Conservation (phyloP, 371 early-diverging fungal genomes). For the Blakeslea trispora region DNA sequence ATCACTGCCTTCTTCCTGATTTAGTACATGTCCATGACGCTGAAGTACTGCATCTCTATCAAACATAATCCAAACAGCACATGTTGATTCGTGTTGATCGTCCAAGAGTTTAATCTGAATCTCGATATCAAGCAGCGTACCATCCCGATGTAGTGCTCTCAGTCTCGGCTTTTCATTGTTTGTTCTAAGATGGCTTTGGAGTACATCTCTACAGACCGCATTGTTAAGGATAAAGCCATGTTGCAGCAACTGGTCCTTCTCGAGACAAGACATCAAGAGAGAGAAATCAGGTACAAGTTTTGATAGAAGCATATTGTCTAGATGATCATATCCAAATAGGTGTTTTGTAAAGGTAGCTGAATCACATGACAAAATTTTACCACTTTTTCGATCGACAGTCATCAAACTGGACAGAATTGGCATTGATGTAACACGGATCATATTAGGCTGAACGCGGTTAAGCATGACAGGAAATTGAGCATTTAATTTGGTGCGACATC, state of each 20-base stretch:
- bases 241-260: constrained; percentile 33
- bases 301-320: constrained; percentile 24
- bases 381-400: constrained; percentile 47
- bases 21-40: constrained; percentile 17
- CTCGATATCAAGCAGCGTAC: constrained; percentile 59
- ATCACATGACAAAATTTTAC: constrained; percentile 58
- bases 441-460: constrained; percentile 21
- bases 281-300: constrained; percentile 63
- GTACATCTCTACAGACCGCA: constrained; percentile 29
- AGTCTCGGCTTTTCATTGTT: neutral
- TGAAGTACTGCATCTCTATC: constrained; percentile 47
- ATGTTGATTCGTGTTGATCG: constrained; percentile 31
- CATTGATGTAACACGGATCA: constrained; percentile 62
- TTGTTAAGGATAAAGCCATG: constrained; percentile 39
- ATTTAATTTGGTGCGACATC: constrained; percentile 55
- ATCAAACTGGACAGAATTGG: constrained; percentile 72
- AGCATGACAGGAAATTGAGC: constrained; percentile 64
- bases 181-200: neutral
- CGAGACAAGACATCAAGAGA: constrained; percentile 43
- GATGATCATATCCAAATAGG: constrained; percentile 59
- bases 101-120: constrained; percentile 60
- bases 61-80: constrained; percentile 68
- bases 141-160: constrained; percentile 64
- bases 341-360: constrained; percentile 58
- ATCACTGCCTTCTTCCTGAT: neutral